Base-by-base conservation (phyloP, 306 rosid species). In the Malus domestica region DNA sequence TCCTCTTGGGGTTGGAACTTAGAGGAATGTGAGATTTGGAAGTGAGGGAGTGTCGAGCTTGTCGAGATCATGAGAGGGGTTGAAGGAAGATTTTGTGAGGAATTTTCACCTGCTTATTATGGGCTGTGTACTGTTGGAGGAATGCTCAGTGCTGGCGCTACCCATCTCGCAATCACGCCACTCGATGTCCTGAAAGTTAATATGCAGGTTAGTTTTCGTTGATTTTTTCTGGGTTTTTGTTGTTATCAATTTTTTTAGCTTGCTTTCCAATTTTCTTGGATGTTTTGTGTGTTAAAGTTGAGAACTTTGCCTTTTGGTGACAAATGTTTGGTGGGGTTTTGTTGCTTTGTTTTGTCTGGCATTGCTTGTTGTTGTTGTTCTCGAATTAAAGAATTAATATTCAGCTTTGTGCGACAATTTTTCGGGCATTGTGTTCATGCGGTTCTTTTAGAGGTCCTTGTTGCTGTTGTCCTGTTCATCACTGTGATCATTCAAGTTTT, bases 121-220 rank as follows among this genome's bases (percentile, higher is more conserved):
- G 91, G 87, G 58, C 78, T 90, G 27, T 90, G 96, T 77, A 72
- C 89, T 61, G 75, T 84, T 3, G 96, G 96, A 27, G 96, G 96
- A 72, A 85, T 87, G 90, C 81, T 90, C 27, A 90, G 91, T 83
- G 88, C 93, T 67, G 91, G 96, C 2, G 69, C 89, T 49, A 85
- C 91, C 73, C 90, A 90, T 85, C 87, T 90, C 18, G 88, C 91
- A 22, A 79, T 85, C 60, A 90, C 96, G 18, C 96, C 96, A 55
- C 84, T 90, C 15, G 96, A 90, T 85, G 93, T 88, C n/a, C 80
- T 90, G 75, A 90, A 88, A 89, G 96, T 90, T 27, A 87, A 90
- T 79, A 90, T 90, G 96, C 93, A 90, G 86, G 96, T 89, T 10
- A 7, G 58, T 84, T 78, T 15, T 42, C 14, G 13, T 33, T 38